Evolutionary conservation across 179 eudicot species (phyloP).

Genomic region (Carnegiea gigantea): DNA sequence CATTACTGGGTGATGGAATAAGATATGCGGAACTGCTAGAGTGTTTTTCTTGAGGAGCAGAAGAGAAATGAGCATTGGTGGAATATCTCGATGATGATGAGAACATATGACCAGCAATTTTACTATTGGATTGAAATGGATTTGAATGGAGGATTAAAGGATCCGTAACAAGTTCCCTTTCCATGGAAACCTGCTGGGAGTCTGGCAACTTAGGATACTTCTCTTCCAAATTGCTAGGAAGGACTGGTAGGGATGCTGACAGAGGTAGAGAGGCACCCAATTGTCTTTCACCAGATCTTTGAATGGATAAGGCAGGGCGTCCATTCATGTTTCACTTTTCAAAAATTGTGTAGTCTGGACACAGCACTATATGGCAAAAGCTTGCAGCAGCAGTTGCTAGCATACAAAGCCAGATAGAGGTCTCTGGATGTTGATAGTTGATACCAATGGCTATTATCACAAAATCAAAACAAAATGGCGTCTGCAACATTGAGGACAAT

Average conservation of each 20-base stretch:
- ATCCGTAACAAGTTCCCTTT: conserved; percentile 43
- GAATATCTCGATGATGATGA: conserved; percentile 71
- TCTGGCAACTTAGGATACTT: conserved; percentile 53
- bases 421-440: background rate
- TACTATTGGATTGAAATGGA: conserved; percentile 46
- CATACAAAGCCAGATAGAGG: background rate
- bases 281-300: conserved; percentile 50
- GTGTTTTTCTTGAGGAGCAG: conserved; percentile 50
- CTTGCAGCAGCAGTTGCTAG: conserved; percentile 6
- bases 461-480: background rate
- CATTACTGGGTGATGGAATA: conserved; percentile 46
- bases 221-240: conserved; percentile 46
- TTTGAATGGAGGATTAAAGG: conserved; percentile 42
- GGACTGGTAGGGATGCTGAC: conserved; percentile 64
- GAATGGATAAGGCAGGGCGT: conserved; percentile 68
- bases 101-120: conserved; percentile 65
- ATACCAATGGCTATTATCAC: background rate
- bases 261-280: conserved; percentile 66
- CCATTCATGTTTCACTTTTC: conserved; percentile 55
- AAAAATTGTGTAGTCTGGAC: conserved; percentile 15
- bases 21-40: conserved; percentile 52
- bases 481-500: conserved; percentile 21
- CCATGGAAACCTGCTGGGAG: conserved; percentile 53
- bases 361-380: conserved; percentile 2
- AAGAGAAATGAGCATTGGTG: conserved; percentile 61